phyloP scores from a whole-genome alignment of 208 protist species.

The Naegleria lovaniensis region DNA sequence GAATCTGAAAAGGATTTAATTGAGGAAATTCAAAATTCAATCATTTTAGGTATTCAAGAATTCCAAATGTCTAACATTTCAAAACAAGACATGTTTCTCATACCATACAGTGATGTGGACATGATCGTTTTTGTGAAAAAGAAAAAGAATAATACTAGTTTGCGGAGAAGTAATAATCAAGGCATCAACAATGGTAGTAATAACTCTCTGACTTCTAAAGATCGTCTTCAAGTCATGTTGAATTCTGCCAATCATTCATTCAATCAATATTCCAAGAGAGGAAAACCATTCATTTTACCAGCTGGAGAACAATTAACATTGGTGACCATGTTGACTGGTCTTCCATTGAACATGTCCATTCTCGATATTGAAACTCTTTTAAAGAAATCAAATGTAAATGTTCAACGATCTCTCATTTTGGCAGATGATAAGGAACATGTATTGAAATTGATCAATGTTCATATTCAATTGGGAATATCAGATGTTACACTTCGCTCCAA shows the following conservation, averaged over 20 bases:
- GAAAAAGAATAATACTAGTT: no score
- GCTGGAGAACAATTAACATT: not conserved
- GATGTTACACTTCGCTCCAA: not conserved
- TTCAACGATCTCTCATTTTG: not conserved
- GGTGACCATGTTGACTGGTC: not conserved
- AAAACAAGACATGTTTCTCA: not conserved
- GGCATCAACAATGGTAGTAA: no score
- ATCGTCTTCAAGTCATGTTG: not conserved
- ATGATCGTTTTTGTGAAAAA: conserved; percentile 1
- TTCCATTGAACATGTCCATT: not conserved
- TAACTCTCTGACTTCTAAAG: not conserved
- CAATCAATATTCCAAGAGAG: not conserved
- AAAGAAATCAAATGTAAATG: not conserved
- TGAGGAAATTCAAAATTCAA: not conserved
- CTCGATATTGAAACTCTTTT: not conserved
- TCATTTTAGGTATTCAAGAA: not conserved
- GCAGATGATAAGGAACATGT: not conserved
- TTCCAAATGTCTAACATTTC: not conserved
- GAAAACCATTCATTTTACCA: not conserved
- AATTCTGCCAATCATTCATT: not conserved
- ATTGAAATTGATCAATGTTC: not conserved
- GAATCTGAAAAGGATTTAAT: not conserved
- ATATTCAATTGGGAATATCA: not conserved
- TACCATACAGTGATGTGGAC: not conserved
- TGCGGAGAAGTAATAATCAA: no score